A percentile compares a stretch with the other conserved stretches of the same genome.
These are phyloP conservation scores for Colletotrichum simmondsii DNA, from an alignment of 2,329 filamentous ascomycete species.

Conservation along the genomic window DNA sequence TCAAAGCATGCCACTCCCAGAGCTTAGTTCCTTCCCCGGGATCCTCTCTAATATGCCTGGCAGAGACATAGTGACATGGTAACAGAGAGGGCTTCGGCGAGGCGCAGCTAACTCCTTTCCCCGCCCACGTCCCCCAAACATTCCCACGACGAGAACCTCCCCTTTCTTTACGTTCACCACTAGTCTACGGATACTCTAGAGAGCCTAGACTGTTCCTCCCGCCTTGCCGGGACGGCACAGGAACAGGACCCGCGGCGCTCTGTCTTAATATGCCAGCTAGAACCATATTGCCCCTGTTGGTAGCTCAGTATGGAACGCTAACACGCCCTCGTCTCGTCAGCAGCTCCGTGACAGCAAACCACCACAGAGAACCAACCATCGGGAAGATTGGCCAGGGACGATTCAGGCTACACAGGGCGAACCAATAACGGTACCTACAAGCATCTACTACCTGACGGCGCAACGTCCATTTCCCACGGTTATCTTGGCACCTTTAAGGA, in stretches of 20 bases:
- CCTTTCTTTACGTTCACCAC: constrained; percentile 14
- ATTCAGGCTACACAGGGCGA: background rate
- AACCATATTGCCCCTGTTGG: background rate
- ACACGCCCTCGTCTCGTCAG: background rate
- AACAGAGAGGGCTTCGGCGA: constrained; percentile 9
- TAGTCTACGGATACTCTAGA: background rate
- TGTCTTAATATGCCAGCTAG: background rate
- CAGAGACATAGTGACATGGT: background rate
- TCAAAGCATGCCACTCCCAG: background rate
- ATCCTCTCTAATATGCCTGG: background rate
- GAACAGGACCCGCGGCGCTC: constrained; percentile 1
- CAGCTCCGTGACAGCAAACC: background rate
- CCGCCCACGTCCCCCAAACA: background rate
- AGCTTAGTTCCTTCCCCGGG: background rate
- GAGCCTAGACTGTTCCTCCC: background rate
- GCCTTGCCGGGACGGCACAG: background rate
- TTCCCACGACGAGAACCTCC: constrained; percentile 13
- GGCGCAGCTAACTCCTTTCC: constrained; percentile 15
- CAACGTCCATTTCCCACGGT: background rate
- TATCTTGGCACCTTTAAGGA: background rate
- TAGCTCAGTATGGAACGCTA: background rate
- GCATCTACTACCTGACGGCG: background rate
- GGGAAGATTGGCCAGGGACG: background rate
- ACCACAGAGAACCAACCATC: background rate
- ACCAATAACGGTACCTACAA: background rate